A percentile compares a stretch with the other conserved stretches of the same genome.
phyloP scores from a whole-genome alignment of 768 basidiomycete species.

The Hortiboletus campestris region DNA sequence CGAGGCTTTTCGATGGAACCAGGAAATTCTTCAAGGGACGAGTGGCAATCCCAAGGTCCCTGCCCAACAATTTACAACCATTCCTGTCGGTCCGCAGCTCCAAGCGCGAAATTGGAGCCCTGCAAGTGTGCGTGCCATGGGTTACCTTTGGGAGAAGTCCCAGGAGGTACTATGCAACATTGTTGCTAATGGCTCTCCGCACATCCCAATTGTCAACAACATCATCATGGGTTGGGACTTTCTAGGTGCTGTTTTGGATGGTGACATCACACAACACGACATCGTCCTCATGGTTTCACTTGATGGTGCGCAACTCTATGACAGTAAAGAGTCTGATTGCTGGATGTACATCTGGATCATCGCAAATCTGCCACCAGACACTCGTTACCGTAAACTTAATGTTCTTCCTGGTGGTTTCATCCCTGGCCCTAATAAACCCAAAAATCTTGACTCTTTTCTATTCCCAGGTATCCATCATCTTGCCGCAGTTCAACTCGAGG shows the following conservation, averaged over 20 bases:
- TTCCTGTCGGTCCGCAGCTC: slow-evolving; percentile 42
- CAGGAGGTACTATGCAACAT: neutral
- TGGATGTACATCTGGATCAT: too few species aligned
- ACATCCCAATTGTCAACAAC: neutral
- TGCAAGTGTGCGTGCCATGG: slow-evolving; percentile 25
- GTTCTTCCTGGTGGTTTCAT: too few species aligned
- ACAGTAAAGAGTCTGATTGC: too few species aligned
- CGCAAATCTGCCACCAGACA: too few species aligned
- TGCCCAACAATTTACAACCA: slow-evolving; percentile 35
- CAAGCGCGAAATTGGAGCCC: slow-evolving; percentile 35
- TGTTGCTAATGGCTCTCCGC: neutral
- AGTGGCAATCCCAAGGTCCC: slow-evolving; percentile 20
- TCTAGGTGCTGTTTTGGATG: neutral
- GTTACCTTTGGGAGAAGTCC: slow-evolving; percentile 21
- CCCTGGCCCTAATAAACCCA: too few species aligned
- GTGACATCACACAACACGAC: slow-evolving; percentile 18
- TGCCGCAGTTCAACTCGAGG: too few species aligned
- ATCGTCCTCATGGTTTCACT: slow-evolving; percentile 12
- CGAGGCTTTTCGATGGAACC: slow-evolving; percentile 28
- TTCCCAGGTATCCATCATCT: too few species aligned
- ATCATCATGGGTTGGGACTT: slow-evolving; percentile 12
- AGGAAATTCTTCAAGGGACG: neutral
- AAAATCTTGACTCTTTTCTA: too few species aligned
- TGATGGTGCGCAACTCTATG: too few species aligned
- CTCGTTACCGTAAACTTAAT: too few species aligned